Percentiles rank a stretch among this genome's conserved stretches.
These are phyloP conservation scores for Melastoma candidum DNA, from an alignment of 441 rosid species.

Conservation along the genomic window DNA sequence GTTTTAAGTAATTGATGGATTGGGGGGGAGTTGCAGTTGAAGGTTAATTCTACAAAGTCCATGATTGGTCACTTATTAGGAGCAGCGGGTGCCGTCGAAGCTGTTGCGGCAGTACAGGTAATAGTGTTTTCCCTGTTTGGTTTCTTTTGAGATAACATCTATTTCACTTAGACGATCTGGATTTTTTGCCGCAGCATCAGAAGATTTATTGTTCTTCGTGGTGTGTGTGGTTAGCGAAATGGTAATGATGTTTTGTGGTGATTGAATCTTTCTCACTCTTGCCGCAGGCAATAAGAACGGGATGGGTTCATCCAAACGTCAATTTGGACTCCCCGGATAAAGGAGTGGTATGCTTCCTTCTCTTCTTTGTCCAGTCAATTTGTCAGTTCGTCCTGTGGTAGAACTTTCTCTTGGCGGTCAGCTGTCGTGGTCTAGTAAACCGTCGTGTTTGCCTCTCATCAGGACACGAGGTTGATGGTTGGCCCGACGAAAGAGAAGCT, in stretches of 20 bases:
- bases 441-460: conserved; percentile 15
- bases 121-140: conserved; percentile 3
- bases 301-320: conserved; percentile 98
- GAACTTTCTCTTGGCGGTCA: conserved; percentile 1
- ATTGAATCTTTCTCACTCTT: neutral
- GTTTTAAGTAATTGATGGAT: conserved; percentile 13
- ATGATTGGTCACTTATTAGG: conserved; percentile 96
- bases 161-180: neutral
- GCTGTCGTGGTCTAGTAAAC: no score
- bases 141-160: neutral
- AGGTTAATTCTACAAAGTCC: conserved; percentile 87
- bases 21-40: conserved; percentile 40
- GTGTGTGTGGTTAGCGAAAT: no score
- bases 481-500: conserved; percentile 88
- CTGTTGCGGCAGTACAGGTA: conserved; percentile 86
- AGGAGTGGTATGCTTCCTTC: conserved; percentile 56
- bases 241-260: no score
- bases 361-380: neutral
- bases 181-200: no score
- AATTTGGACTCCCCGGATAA: conserved; percentile 82
- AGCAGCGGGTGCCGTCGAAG: conserved; percentile 97
- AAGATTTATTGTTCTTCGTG: no score
- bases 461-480: conserved; percentile 69
- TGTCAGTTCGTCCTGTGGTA: neutral
- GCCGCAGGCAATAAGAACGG: conserved; percentile 79